These are phyloP conservation scores for Hypoxylon crocopeplum DNA, from an alignment of 495 filamentous ascomycete species.

Conservation along the genomic window DNA sequence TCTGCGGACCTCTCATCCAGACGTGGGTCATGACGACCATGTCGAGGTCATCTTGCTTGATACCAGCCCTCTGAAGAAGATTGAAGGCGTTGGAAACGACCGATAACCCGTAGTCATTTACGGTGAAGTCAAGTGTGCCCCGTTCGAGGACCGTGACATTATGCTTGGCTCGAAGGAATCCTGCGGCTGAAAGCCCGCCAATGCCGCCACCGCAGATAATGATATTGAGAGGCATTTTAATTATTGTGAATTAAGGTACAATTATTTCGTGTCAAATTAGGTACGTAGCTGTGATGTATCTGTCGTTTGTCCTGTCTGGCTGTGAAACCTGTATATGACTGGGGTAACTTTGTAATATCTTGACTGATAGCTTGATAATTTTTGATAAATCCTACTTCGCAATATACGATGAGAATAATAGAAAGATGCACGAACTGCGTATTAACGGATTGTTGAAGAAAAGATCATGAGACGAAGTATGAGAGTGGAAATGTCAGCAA, in stretches of 20 bases:
- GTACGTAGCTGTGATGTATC: background rate
- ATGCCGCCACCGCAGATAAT: constrained; percentile 39
- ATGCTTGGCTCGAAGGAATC: constrained; percentile 37
- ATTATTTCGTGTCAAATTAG: too few species aligned
- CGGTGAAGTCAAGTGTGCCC: constrained; percentile 33
- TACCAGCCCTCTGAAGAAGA: constrained; percentile 35
- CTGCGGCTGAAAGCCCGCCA: constrained; percentile 36
- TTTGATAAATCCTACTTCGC: too few species aligned
- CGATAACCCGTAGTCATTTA: constrained; percentile 39
- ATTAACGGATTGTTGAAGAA: too few species aligned
- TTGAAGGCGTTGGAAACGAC: constrained; percentile 37
- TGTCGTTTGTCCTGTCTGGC: background rate
- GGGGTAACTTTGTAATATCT: too few species aligned
- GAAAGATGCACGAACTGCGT: too few species aligned
- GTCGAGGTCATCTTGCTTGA: constrained; percentile 33
- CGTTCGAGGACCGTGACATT: constrained; percentile 41
- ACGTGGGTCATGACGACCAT: constrained; percentile 37
- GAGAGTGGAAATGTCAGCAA: too few species aligned
- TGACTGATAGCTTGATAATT: too few species aligned
- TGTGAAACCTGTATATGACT: too few species aligned
- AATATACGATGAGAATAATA: too few species aligned
- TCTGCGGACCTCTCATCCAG: constrained; percentile 30
- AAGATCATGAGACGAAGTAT: too few species aligned
- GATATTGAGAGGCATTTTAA: constrained; percentile 34
- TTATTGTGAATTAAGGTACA: too few species aligned